Base-by-base conservation (phyloP, 1,139 yeast species). In the Citeromyces siamensis region DNA sequence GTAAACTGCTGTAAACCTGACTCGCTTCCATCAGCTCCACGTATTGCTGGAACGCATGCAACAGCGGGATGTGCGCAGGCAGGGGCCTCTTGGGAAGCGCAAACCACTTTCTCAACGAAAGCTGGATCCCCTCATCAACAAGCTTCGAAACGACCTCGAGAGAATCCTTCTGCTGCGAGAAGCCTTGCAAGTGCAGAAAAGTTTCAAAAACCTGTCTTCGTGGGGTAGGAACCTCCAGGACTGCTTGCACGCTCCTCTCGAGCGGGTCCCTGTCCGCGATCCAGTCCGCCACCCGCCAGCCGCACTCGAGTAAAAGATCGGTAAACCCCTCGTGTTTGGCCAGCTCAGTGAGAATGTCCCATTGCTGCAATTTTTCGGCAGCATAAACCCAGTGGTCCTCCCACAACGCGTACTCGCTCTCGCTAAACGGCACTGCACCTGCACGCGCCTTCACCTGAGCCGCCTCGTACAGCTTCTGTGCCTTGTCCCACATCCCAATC, bases 221-320 rank as follows among this genome's bases (percentile, higher is more conserved):
- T 3, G 98, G 97, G 0, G 98, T 90, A 8, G 98, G 98, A 21
- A 86, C 96, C 58, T 93, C 99, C 95, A 90, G 86, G 2, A 90
- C 95, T 37, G 93, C 83, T 55, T 86, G 84, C 23, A 90, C 94
- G 1, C 95, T 82, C 53, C 85, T 95, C 51, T 88, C 97, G 35
- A 93, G 64, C 0, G 97, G 90, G 43, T 88, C 98, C 45, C 93
- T 71, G 49, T 93, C 98, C 14, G 94, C 79, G 42, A 81, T 81
- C 99, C 99, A 93, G 51, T 93, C 97, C 6, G 98, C 97, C 35
- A 90, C 95, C 53, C 98, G 69, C 99, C 99, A 93, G 34, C 97
- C 98, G 66, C 99, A 93, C 58, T 93, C 99, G 19, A 93, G 64
- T 29, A 93, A 61, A 46, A 93, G 65, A 52, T 93, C 99, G 0